phyloP scores from a whole-genome alignment of 768 basidiomycete genomes.

The Neoboletus subvelutipes region DNA sequence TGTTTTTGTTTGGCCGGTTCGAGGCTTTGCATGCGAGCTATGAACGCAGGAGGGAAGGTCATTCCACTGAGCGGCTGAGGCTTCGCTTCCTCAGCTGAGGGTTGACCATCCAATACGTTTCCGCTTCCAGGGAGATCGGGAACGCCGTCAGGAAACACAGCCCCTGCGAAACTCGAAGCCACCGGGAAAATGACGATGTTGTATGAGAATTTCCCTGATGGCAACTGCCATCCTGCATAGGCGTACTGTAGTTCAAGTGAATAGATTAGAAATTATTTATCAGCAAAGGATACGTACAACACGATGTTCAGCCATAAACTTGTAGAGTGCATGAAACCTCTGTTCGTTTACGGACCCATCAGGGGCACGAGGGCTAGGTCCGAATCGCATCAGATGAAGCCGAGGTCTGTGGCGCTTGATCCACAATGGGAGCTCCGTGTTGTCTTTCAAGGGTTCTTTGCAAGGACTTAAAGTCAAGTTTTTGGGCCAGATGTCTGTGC shows the following conservation, averaged over 20 bases:
- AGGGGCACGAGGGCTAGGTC: constrained; percentile 27
- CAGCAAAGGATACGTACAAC: constrained; percentile 40
- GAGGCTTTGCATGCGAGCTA: constrained; percentile 23
- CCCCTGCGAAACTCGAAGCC: constrained; percentile 38
- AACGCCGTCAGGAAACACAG: constrained; percentile 54
- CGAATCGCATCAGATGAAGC: constrained; percentile 44
- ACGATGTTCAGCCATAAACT: constrained; percentile 42
- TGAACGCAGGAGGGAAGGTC: constrained; percentile 9
- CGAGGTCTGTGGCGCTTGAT: constrained; percentile 37
- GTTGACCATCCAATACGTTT: constrained; percentile 14
- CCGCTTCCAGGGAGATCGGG: constrained; percentile 38
- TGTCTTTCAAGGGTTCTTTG: constrained; percentile 41
- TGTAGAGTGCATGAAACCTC: constrained; percentile 41
- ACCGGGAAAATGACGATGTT: constrained; percentile 50
- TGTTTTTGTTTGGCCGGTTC: constrained; percentile 25
- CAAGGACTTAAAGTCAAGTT: constrained; percentile 42
- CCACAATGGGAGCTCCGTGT: constrained; percentile 47
- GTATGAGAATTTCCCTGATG: constrained; percentile 41
- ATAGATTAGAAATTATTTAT: not conserved
- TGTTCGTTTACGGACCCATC: constrained; percentile 43
- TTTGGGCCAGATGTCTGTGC: constrained; percentile 52
- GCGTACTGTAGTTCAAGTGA: constrained; percentile 42
- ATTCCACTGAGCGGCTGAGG: not conserved
- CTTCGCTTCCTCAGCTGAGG: constrained; percentile 7
- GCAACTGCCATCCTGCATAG: constrained; percentile 48